phyloP scores from a whole-genome alignment of 2,329 filamentous ascomycete species.

The Aureobasidium sp. region DNA sequence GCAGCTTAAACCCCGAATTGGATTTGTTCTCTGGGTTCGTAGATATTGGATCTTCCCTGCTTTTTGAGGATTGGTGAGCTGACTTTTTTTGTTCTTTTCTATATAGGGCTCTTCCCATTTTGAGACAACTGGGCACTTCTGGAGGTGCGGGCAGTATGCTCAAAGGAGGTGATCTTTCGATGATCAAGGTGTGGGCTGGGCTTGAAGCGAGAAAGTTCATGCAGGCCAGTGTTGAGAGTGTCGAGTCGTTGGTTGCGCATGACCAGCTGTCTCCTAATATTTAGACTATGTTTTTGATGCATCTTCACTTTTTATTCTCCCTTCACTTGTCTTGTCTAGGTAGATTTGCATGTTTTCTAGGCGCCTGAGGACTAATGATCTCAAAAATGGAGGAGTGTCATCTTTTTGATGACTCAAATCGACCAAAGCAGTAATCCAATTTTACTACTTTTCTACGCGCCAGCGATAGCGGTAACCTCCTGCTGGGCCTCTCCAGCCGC shows the following conservation, averaged over 20 bases:
- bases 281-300: constrained; percentile 29
- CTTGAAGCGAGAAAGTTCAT: constrained; percentile 82
- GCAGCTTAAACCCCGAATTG: constrained; percentile 74
- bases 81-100: neutral
- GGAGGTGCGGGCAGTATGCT: constrained; percentile 50
- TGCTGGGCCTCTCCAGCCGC: neutral
- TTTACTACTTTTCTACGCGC: neutral
- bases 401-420: too few relatives aligned
- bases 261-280: constrained; percentile 84
- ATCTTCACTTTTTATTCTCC: neutral
- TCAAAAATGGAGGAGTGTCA: too few relatives aligned
- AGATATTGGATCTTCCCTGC: neutral
- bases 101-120: constrained; percentile 72
- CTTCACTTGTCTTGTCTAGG: too few relatives aligned
- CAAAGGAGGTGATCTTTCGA: constrained; percentile 45
- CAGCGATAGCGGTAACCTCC: neutral
- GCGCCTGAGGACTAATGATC: too few relatives aligned
- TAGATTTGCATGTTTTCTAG: too few relatives aligned
- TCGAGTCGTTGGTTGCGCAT: constrained; percentile 84
- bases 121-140: constrained; percentile 77
- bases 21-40: constrained; percentile 70
- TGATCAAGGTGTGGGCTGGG: constrained; percentile 87
- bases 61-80: constrained; percentile 1
- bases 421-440: too few relatives aligned
- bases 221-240: constrained; percentile 82